A percentile compares a stretch with the other conserved stretches of the same genome.
Conservation (phyloP, 2,329 filamentous ascomycete species). For the Dothideomycetes sp. region DNA sequence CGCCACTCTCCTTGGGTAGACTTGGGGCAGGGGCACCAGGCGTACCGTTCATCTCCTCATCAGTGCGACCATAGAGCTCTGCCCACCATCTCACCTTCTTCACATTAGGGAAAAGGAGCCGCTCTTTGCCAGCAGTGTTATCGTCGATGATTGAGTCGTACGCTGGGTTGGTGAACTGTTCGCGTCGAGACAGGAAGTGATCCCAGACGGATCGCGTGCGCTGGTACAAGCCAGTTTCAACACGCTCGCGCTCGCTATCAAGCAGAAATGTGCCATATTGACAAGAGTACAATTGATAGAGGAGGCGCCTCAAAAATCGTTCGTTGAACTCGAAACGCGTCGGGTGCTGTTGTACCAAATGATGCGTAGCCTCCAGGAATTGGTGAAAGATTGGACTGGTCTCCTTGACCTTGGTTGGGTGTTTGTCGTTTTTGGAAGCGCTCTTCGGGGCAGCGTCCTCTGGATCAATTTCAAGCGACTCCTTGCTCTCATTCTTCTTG, state of each 20-base stretch:
- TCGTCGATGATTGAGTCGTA: slow-evolving; percentile 72
- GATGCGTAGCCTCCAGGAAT: slow-evolving; percentile 89
- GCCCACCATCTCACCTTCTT: slow-evolving; percentile 89
- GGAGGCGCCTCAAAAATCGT: slow-evolving; percentile 72
- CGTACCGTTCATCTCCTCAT: slow-evolving; percentile 78
- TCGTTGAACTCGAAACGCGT: slow-evolving; percentile 94
- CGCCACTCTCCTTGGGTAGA: slow-evolving; percentile 9
- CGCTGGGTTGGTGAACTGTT: slow-evolving; percentile 71
- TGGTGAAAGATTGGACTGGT: slow-evolving; percentile 96
- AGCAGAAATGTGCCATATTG: slow-evolving; percentile 96
- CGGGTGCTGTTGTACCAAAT: slow-evolving; percentile 75
- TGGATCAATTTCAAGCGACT: slow-evolving; percentile 51
- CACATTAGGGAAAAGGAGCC: slow-evolving; percentile 66
- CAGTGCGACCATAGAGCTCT: slow-evolving; percentile 72
- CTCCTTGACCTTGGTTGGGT: slow-evolving; percentile 75
- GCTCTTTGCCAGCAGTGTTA: slow-evolving; percentile 64
- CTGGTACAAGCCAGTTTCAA: slow-evolving; percentile 7
- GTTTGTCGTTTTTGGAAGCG: slow-evolving; percentile 42
- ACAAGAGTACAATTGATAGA: slow-evolving; percentile 91
- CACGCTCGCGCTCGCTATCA: slow-evolving; percentile 76
- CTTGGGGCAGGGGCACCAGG: slow-evolving; percentile 8
- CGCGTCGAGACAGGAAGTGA: slow-evolving; percentile 73
- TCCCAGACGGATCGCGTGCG: slow-evolving; percentile 73
- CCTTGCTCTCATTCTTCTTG: slow-evolving; percentile 58
- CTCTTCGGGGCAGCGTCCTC: slow-evolving; percentile 26